Evolutionary conservation across 371 early-diverging fungal genomes (phyloP), one percentile per base, ranked within the genome.

Genomic region (Umbelopsis sp.): DNA sequence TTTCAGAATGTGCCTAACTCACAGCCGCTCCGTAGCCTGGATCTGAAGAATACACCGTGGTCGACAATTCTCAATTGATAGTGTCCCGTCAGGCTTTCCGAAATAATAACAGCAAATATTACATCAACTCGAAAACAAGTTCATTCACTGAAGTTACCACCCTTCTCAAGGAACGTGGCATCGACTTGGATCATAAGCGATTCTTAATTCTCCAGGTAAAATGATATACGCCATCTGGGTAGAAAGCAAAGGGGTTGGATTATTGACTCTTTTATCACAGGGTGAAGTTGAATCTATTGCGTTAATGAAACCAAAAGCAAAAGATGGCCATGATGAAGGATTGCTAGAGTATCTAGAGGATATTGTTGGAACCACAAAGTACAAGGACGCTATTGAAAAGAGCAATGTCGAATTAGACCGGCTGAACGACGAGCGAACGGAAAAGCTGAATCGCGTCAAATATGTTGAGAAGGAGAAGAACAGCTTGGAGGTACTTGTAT

Each of bases 251-350:
- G 12, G 12, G 12, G 7, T 41, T 7, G 41, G 12, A 65, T 29
- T n/a, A 18, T 22, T 66, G 63, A 65, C 44, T 3, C 22, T 18
- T 14, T 44, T 12, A 62, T 9, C 7, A 24, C 67, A 94, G 89
- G 99, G 99, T 63, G 99, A 99, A 76, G 99, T 99, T 50, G 99
- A 99, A 79, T 96, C 94, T 3, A 99, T 99, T 72, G 90, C 99
- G 4, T 90, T 95, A 75, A 99, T 99, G 99, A 99, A 99, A 76
- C 93, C 99, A 1, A 98, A 98, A 75, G 98, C 94, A 6, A 89
- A 85, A 70, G 94, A 82, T 38, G 97, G 95, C 44, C 88, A 93
- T 70, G 98, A 99, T 65, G 98, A 96, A 65, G 99, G 99, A 0
- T 80, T 99, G 63, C 86, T 99, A 9, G 99, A 99, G 79, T 99